phyloP scores from a whole-genome alignment of 2,329 filamentous ascomycete species.

The Pestalotiopsis sp. region DNA sequence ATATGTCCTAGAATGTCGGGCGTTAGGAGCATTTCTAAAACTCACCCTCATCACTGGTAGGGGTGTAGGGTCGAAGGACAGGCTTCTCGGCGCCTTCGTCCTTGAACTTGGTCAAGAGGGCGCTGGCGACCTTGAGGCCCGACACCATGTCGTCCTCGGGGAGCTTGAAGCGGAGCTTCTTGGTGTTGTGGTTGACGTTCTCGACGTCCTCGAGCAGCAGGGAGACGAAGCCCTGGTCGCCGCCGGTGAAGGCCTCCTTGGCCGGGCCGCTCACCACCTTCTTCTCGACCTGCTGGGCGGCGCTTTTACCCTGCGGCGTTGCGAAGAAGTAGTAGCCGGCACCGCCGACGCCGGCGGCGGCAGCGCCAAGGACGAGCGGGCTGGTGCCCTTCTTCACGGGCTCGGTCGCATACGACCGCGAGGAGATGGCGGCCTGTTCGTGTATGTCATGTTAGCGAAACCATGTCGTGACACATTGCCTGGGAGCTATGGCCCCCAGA shows the following conservation, averaged over 20 bases:
- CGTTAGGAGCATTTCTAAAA: neutral
- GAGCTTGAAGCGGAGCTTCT: slow-evolving; percentile 86
- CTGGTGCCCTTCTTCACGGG: slow-evolving; percentile 58
- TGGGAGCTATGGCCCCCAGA: slow-evolving; percentile 9
- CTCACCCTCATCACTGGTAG: slow-evolving; percentile 81
- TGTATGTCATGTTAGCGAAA: slow-evolving; percentile 17
- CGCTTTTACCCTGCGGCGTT: slow-evolving; percentile 43
- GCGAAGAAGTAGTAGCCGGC: slow-evolving; percentile 60
- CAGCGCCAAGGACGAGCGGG: slow-evolving; percentile 61
- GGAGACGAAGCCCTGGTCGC: slow-evolving; percentile 86
- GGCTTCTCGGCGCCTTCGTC: slow-evolving; percentile 81
- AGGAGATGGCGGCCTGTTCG: slow-evolving; percentile 26
- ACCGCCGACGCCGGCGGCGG: slow-evolving; percentile 60
- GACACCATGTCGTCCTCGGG: slow-evolving; percentile 83
- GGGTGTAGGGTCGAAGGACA: slow-evolving; percentile 90
- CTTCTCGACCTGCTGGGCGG: slow-evolving; percentile 60
- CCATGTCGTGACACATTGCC: neutral
- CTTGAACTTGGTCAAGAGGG: slow-evolving; percentile 90
- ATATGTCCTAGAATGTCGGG: neutral
- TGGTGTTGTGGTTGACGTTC: slow-evolving; percentile 90
- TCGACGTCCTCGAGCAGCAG: slow-evolving; percentile 80
- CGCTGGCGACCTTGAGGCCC: slow-evolving; percentile 81
- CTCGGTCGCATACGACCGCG: slow-evolving; percentile 69
- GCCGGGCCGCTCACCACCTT: slow-evolving; percentile 45
- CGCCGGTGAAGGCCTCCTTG: slow-evolving; percentile 70